These are phyloP conservation scores for Puccinellia tenuiflora DNA, from an alignment of 176 grass and related monocot species.

Conservation along the genomic window DNA sequence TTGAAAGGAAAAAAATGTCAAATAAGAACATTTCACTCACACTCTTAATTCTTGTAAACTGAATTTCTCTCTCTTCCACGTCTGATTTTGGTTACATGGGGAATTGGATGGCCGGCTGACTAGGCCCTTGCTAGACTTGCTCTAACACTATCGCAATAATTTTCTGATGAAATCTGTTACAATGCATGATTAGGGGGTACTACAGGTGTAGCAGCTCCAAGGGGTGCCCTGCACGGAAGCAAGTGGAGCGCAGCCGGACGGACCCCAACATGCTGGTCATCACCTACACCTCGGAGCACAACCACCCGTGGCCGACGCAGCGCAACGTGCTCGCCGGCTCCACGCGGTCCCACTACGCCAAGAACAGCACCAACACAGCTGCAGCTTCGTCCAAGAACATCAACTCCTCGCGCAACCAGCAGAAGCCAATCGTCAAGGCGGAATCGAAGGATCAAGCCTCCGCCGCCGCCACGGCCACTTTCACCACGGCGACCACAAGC, in stretches of 20 bases:
- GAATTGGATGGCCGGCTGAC: no score
- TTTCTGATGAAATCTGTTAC: background rate
- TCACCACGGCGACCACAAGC: constrained; percentile 17
- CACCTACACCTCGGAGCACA: constrained; percentile 99
- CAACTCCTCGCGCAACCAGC: constrained; percentile 20
- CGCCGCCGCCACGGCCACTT: background rate
- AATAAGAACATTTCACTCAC: background rate
- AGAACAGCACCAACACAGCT: constrained; percentile 31
- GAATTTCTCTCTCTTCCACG: no score
- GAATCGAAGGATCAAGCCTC: background rate
- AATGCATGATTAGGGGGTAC: constrained; percentile 52
- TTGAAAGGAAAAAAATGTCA: background rate
- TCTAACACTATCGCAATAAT: background rate
- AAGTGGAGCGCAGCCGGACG: constrained; percentile 91
- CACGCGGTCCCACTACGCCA: constrained; percentile 59
- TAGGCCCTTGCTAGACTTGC: no score
- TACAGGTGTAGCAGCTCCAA: constrained; percentile 99
- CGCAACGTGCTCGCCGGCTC: constrained; percentile 94
- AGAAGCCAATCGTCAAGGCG: background rate
- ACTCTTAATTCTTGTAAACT: background rate
- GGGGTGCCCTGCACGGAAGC: constrained; percentile 93
- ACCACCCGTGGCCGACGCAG: constrained; percentile 97
- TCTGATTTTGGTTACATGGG: no score
- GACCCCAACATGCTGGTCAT: constrained; percentile 94
- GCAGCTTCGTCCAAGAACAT: constrained; percentile 42